phyloP scores from a whole-genome alignment of 202 grass and related monocot genomes.

The Elaeis oleifera region DNA sequence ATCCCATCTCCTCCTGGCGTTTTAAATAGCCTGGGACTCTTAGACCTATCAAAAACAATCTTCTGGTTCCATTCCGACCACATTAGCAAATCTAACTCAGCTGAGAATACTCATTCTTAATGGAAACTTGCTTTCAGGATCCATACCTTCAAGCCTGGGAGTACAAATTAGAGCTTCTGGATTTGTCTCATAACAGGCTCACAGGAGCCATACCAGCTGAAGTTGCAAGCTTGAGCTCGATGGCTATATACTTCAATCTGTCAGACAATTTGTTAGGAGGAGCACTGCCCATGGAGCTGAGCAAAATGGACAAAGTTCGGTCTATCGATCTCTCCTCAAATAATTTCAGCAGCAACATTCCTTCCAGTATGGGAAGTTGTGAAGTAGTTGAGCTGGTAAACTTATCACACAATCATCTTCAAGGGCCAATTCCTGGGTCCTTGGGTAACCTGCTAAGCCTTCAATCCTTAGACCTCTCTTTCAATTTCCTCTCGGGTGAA shows the following conservation, averaged over 20 bases:
- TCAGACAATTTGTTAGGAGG: conserved; percentile 49
- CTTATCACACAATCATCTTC: conserved; percentile 43
- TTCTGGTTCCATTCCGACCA: conserved; percentile 47
- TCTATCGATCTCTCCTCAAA: conserved; percentile 51
- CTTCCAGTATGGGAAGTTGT: conserved; percentile 40
- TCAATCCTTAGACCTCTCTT: conserved; percentile 39
- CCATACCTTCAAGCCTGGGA: conserved; percentile 41
- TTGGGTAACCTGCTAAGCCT: conserved; percentile 34
- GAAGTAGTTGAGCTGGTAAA: conserved; percentile 49
- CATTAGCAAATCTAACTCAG: conserved; percentile 48
- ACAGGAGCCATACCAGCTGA: conserved; percentile 24
- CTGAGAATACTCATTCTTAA: conserved; percentile 43
- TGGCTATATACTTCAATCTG: conserved; percentile 49
- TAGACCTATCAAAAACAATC: conserved; percentile 26
- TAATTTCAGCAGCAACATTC: conserved; percentile 30
- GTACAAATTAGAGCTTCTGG: conserved; percentile 47
- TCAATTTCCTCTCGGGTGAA: conserved; percentile 30
- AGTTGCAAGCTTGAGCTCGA: conserved; percentile 41
- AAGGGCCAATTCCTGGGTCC: conserved; percentile 34
- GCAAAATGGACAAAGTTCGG: conserved; percentile 59
- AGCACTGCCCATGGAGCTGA: conserved; percentile 34
- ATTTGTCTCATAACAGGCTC: conserved; percentile 50
- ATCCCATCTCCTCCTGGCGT: conserved; percentile 34
- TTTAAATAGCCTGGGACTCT: conserved; percentile 26
- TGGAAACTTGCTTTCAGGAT: conserved; percentile 31